Conservation (phyloP, 1,139 yeast species). For the Pichia sp. region DNA sequence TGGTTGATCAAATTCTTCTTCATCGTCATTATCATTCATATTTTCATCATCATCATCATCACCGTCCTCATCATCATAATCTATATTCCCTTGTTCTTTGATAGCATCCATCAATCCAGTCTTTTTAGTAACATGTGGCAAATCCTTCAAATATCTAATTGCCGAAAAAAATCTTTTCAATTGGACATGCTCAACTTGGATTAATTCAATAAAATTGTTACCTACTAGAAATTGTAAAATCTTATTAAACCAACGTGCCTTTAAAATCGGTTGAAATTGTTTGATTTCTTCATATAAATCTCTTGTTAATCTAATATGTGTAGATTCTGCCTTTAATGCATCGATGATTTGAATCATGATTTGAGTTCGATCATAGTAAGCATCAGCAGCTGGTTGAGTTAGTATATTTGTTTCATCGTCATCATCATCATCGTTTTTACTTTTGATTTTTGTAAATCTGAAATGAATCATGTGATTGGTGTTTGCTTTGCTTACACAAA, state of each 20-base stretch:
- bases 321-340: conserved; percentile 53
- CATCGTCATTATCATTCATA: conserved; percentile 28
- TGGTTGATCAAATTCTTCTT: conserved; percentile 30
- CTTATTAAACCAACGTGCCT: conserved; percentile 13
- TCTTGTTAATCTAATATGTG: conserved; percentile 46
- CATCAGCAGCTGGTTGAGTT: background rate
- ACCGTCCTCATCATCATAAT: conserved; percentile 28
- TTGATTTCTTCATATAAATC: conserved; percentile 62
- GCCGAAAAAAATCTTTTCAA: conserved; percentile 22
- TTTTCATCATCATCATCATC: conserved; percentile 14
- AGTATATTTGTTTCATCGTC: background rate
- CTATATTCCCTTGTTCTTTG: conserved; percentile 11
- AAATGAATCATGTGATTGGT: conserved; percentile 23
- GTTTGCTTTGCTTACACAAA: conserved; percentile 15
- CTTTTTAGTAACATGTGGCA: conserved; percentile 30
- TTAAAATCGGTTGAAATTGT: conserved; percentile 32
- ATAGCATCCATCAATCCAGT: conserved; percentile 12
- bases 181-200: conserved; percentile 22
- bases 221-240: conserved; percentile 12
- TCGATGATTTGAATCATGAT: conserved; percentile 37
- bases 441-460: conserved; percentile 12
- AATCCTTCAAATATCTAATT: conserved; percentile 21
- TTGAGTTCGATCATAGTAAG: conserved; percentile 16
- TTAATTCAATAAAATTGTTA: conserved; percentile 17
- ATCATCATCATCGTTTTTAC: background rate